These are phyloP conservation scores for Termitomyces sp. DNA, from an alignment of 768 basidiomycete species.

Conservation along the genomic window DNA sequence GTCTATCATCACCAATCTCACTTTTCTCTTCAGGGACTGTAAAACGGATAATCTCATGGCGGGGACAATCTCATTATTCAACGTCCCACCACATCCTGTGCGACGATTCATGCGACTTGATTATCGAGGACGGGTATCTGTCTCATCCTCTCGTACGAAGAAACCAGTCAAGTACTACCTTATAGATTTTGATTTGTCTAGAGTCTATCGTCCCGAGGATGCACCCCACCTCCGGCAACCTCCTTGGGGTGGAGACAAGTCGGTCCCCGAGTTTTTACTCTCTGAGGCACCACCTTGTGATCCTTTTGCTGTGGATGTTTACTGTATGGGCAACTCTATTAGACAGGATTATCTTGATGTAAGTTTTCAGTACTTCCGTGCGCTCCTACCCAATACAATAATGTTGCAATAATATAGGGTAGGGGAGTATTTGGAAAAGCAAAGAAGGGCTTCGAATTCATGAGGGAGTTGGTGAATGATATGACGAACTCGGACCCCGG, in stretches of 20 bases:
- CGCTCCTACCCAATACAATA: background rate
- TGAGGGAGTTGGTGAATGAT: background rate
- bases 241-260: slow-evolving; percentile 33
- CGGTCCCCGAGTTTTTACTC: slow-evolving; percentile 23
- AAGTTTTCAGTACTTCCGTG: background rate
- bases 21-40: background rate
- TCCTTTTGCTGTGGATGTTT: background rate
- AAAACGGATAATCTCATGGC: background rate
- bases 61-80: background rate
- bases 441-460: background rate
- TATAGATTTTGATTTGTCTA: background rate
- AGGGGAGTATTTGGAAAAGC: background rate
- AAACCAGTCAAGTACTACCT: background rate
- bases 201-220: slow-evolving; percentile 13
- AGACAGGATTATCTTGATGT: background rate
- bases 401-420: background rate
- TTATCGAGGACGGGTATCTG: background rate
- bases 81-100: background rate
- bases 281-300: background rate
- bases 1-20: background rate
- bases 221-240: slow-evolving; percentile 21
- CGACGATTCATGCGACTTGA: background rate
- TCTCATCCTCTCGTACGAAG: background rate
- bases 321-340: background rate
- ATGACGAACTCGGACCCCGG: slow-evolving; percentile 20